A percentile compares a stretch with the other conserved stretches of the same genome.
Conservation (phyloP, 1,284 basidiomycete genomes). For the Cutaneotrichosporon curvatum region DNA sequence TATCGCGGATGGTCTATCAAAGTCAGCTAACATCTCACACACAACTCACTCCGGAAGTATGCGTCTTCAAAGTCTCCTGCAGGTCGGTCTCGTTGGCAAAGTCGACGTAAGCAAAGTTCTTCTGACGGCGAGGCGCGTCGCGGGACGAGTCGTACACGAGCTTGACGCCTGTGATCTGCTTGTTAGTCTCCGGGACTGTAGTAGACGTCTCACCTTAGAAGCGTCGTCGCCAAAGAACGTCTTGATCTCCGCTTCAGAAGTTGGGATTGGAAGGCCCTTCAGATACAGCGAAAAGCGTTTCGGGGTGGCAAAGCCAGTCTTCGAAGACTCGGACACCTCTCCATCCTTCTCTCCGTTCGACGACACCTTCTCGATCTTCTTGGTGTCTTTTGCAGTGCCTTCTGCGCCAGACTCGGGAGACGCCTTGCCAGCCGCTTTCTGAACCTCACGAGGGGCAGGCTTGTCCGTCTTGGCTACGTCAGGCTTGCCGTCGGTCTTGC, state of each 20-base stretch:
- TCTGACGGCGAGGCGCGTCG: slow-evolving; percentile 20
- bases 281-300: slow-evolving; percentile 81
- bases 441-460: neutral
- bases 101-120: slow-evolving; percentile 64
- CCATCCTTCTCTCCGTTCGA: slow-evolving; percentile 14
- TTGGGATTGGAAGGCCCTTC: slow-evolving; percentile 54
- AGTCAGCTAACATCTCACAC: neutral
- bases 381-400: slow-evolving; percentile 48
- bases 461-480: slow-evolving; percentile 5
- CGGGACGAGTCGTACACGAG: slow-evolving; percentile 51
- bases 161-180: slow-evolving; percentile 63
- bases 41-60: slow-evolving; percentile 55
- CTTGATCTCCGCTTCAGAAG: slow-evolving; percentile 61
- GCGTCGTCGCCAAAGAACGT: slow-evolving; percentile 56
- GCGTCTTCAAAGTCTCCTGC: slow-evolving; percentile 64
- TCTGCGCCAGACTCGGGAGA: neutral
- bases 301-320: slow-evolving; percentile 55
- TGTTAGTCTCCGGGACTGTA: neutral
- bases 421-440: neutral
- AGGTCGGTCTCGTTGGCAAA: slow-evolving; percentile 76
- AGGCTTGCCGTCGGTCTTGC: neutral
- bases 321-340: slow-evolving; percentile 56
- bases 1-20: slow-evolving; percentile 37
- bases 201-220: slow-evolving; percentile 28
- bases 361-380: slow-evolving; percentile 50